phyloP scores from a whole-genome alignment of 768 basidiomycete genomes.

The Suillus plorans region DNA sequence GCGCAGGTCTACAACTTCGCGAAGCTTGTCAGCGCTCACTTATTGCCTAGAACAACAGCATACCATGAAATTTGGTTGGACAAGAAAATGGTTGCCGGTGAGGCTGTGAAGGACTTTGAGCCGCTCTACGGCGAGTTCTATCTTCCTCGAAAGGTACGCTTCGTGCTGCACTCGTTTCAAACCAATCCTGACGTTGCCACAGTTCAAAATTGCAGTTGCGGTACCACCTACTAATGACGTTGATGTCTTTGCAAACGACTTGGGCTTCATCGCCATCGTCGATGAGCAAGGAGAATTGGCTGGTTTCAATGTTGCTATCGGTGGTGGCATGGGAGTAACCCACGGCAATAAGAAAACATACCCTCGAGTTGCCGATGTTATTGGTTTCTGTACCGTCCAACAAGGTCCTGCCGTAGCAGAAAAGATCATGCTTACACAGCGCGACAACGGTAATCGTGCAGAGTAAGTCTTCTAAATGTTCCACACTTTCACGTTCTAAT shows the following conservation, averaged over 20 bases:
- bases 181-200: conserved; percentile 8
- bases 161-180: neutral
- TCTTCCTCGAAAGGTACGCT: conserved; percentile 84
- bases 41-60: conserved; percentile 87
- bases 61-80: conserved; percentile 99
- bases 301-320: conserved; percentile 93
- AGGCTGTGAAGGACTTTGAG: conserved; percentile 91
- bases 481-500: conserved; percentile 2
- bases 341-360: conserved; percentile 99
- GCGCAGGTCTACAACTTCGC: conserved; percentile 80
- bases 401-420: conserved; percentile 88
- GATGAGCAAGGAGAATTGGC: conserved; percentile 70
- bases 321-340: conserved; percentile 99
- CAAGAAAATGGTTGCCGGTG: conserved; percentile 94
- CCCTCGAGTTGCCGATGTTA: conserved; percentile 80
- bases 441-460: conserved; percentile 92
- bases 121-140: conserved; percentile 98
- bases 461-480: conserved; percentile 59
- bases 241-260: conserved; percentile 92
- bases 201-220: conserved; percentile 98
- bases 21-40: conserved; percentile 77
- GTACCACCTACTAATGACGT: conserved; percentile 97
- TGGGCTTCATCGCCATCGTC: conserved; percentile 95
- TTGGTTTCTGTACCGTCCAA: conserved; percentile 91
- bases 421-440: conserved; percentile 89